Conservation (phyloP, 768 basidiomycete genomes). For the Collybia mongolica region DNA sequence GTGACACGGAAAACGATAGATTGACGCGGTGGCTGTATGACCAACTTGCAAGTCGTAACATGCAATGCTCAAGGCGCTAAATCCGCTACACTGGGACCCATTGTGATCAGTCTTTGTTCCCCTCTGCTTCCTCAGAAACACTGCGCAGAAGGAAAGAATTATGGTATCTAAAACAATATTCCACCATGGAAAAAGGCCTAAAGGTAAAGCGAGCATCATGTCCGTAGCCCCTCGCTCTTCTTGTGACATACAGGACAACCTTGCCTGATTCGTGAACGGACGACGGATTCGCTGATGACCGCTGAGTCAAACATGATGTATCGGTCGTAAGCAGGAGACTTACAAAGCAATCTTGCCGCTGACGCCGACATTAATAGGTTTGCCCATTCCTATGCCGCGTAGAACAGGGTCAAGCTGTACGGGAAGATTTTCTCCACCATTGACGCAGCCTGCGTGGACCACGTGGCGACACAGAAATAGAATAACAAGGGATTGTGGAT, state of each 20-base stretch:
- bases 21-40: too few relatives aligned
- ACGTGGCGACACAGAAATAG: slow-evolving; percentile 88
- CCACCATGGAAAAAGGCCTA: not conserved
- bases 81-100: too few relatives aligned
- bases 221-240: slow-evolving; percentile 47
- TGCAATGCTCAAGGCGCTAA: too few relatives aligned
- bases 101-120: too few relatives aligned
- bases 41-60: too few relatives aligned
- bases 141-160: not conserved
- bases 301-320: slow-evolving; percentile 7
- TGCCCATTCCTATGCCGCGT: slow-evolving; percentile 40
- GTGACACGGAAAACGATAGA: too few relatives aligned
- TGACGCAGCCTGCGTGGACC: slow-evolving; percentile 78
- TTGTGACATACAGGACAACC: slow-evolving; percentile 81
- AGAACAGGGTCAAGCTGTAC: slow-evolving; percentile 55
- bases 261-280: slow-evolving; percentile 59
- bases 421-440: slow-evolving; percentile 63
- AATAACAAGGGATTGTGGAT: slow-evolving; percentile 59
- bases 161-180: not conserved
- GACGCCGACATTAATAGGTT: slow-evolving; percentile 39
- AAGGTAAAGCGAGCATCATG: slow-evolving; percentile 11
- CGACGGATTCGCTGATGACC: slow-evolving; percentile 59
- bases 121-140: too few relatives aligned
- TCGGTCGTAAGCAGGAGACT: slow-evolving; percentile 27
- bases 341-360: slow-evolving; percentile 82